Conservation (phyloP, 371 early-diverging fungal genomes). For the Apophysomyces trapeziformis region DNA sequence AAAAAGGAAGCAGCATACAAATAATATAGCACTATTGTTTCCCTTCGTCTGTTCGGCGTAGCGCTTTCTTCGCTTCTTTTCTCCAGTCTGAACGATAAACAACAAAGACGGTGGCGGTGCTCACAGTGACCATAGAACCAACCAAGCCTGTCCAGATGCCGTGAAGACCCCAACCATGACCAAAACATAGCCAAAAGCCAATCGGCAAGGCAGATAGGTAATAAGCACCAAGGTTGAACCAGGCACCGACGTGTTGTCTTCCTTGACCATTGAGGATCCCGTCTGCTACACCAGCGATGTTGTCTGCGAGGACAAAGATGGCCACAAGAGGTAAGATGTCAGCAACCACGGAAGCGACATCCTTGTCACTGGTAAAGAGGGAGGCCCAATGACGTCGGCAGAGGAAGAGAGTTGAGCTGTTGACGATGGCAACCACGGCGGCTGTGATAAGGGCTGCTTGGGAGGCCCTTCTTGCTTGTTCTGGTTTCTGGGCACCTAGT, state of each 20-base stretch:
- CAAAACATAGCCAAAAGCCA: conserved; percentile 65
- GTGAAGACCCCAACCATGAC: conserved; percentile 50
- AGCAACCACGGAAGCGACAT: conserved; percentile 67
- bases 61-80: conserved; percentile 31
- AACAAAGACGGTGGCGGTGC: conserved; percentile 29
- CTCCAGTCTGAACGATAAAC: conserved; percentile 42
- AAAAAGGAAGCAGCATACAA: not conserved
- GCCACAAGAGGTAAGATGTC: conserved; percentile 74
- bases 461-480: conserved; percentile 52
- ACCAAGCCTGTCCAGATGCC: conserved; percentile 70
- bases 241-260: conserved; percentile 70
- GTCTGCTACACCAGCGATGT: conserved; percentile 67
- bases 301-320: conserved; percentile 76
- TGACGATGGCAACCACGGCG: conserved; percentile 35
- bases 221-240: conserved; percentile 65
- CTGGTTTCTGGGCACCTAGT: conserved; percentile 58
- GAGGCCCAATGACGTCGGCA: conserved; percentile 59
- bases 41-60: conserved; percentile 26
- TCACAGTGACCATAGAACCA: conserved; percentile 26
- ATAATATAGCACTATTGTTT: not conserved
- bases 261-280: conserved; percentile 76
- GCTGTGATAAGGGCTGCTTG: conserved; percentile 46
- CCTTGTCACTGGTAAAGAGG: conserved; percentile 68
- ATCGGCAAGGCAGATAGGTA: conserved; percentile 69
- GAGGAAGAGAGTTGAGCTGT: conserved; percentile 27